Base-by-base conservation (phyloP, 805 yeast species). In the Kregervanrija delftensis region DNA sequence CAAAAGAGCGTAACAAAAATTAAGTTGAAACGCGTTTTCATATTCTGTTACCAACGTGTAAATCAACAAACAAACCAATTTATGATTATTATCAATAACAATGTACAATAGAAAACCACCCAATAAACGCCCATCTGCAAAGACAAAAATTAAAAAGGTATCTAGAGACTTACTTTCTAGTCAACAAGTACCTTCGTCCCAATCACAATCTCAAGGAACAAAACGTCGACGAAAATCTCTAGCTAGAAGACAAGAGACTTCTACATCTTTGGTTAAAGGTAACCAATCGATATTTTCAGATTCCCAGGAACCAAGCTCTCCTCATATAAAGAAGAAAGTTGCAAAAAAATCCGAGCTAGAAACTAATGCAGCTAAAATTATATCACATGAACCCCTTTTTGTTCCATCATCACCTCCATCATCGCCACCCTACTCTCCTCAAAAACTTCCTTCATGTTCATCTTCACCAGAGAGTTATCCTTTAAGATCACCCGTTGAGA, bases 51-150 rank as follows among this genome's bases (percentile, higher is more conserved):
- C 28, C 28, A 6, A 22, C 8, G 8, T 22, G 28, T 6, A 6
- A 22, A 22, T 22, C 28, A 22, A 22, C 28, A 22, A 6, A 22
- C 28, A 22, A 6, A 22, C 28, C 28, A 22, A 22, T 8, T 22
- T 22, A 22, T 5, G 5, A 22, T 22, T 22, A 22, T 6, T 22
- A 22, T 6, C 28, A 22, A 5, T 22, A 22, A 6, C 8, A 22
- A 22, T 22, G 28, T 22, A 22, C 28, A 22, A 22, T 6, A 22
- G 28, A 6, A 22, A 22, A 6, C 28, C 28, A 6, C 8, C 8
- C 8, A 22, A 22, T 22, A 49, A 49, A 15, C 39, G 50, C 11
- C 55, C 53, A 6, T 45, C 55, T 2, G 55, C 56, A 11, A 35
- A 30, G 14, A 48, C 38, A 6, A 40, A 40, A 31, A 47, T 46